These are phyloP conservation scores for Balansia obtecta DNA, from an alignment of 2,329 filamentous ascomycete species.

Conservation along the genomic window DNA sequence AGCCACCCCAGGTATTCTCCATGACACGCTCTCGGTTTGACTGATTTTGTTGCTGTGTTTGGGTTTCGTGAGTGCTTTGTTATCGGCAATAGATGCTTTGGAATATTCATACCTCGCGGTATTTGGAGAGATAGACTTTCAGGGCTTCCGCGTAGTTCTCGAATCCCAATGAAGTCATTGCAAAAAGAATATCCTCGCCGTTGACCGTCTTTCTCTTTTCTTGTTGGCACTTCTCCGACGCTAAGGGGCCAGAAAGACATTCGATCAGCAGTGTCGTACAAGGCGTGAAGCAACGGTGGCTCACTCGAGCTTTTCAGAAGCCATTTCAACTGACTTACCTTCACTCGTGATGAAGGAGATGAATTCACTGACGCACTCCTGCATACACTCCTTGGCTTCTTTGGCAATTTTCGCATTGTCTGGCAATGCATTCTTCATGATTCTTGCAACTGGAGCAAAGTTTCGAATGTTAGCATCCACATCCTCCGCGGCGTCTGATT, in stretches of 20 bases:
- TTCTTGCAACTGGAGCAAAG: constrained; percentile 90
- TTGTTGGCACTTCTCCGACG: constrained; percentile 97
- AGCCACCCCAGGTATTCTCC: constrained; percentile 21
- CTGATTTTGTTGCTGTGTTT: constrained; percentile 27
- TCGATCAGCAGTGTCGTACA: background rate
- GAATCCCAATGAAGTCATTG: constrained; percentile 97
- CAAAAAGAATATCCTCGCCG: constrained; percentile 95
- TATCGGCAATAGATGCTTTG: background rate
- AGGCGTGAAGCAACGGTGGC: background rate
- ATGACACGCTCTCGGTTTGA: constrained; percentile 27
- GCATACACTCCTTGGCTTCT: constrained; percentile 99
- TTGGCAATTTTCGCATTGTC: constrained; percentile 99
- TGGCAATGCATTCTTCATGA: constrained; percentile 96
- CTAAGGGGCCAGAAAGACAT: constrained; percentile 32
- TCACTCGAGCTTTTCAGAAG: background rate
- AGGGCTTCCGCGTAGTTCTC: constrained; percentile 97
- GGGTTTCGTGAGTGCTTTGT: background rate
- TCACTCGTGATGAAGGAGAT: constrained; percentile 99
- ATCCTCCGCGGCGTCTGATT: constrained; percentile 36
- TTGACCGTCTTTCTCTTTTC: constrained; percentile 99
- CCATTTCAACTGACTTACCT: constrained; percentile 45
- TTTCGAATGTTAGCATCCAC: constrained; percentile 90
- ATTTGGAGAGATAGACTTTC: constrained; percentile 96
- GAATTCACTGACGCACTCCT: constrained; percentile 99
- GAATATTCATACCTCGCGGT: constrained; percentile 69